Evolutionary conservation across 257 asterid species (phyloP), one percentile per base, ranked within the genome.

Genomic region (Osmanthus fragrans): DNA sequence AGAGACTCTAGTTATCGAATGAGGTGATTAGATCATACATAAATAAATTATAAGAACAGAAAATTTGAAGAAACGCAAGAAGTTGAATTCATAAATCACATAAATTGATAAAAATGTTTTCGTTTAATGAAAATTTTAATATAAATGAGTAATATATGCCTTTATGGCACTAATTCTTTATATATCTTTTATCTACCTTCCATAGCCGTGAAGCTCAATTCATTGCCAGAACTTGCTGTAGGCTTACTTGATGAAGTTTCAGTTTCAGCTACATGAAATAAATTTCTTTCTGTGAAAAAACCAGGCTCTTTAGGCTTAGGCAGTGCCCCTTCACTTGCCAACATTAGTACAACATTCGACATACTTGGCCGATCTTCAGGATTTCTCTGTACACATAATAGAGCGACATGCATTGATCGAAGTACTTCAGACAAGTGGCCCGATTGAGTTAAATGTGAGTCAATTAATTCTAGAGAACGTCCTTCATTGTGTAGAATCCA

Each of bases 401-500:
- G 45, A 39, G 72, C 83, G 4, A 82, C 49, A 25, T 82, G 86
- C 70, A 79, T 71, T 11, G 82, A 39, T 56, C 81, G 60, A 60
- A 71, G 7, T 8, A 82, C 21, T 72, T 82, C 76, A 9, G 75
- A 40, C 3, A 45, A 21, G 30, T 76, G 12, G 49, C 73, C 71
- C 30, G 83, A 65, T 37, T 75, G 75, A 1, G 36, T 7, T 33
- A 72, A 21, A 66, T 71, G 32, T 16, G 25, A 7, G 18, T 79
- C 81, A 30, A 76, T 60, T 49, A 73, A 12, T 25, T 83, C 86
- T 75, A 73, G 45, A 23, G 81, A 71, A 34, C 77, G 76, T 4
- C 79, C 84, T 73, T 79, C 74, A 9, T 76, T 76, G 56, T 83
- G 77, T 47, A 83, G 73, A 42, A 76, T 79, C 84, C 82, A 83